Evolutionary conservation across 495 filamentous ascomycete genomes (phyloP).

Genomic region (Aspergillus mulundensis): DNA sequence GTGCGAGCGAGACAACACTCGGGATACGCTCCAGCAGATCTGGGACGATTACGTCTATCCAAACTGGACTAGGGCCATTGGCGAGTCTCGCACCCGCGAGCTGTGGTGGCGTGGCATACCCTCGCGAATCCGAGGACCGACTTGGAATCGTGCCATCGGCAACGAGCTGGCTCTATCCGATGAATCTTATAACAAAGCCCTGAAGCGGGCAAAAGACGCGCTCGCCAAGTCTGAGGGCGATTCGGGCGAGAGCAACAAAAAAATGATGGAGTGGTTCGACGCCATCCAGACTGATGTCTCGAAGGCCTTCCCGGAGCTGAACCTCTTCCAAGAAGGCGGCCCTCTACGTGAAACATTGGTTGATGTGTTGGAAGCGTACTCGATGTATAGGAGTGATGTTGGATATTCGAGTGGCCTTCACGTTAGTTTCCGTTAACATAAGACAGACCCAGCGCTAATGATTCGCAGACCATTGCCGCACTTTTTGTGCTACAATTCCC

Average conservation of each 20-base stretch:
- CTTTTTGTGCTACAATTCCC: constrained; percentile 82
- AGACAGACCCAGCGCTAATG: constrained; percentile 14
- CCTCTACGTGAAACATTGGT: constrained; percentile 72
- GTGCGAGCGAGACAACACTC: constrained; percentile 63
- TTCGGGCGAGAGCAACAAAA: constrained; percentile 43
- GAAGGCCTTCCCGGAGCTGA: constrained; percentile 72
- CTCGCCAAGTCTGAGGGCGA: constrained; percentile 47
- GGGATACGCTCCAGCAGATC: constrained; percentile 59
- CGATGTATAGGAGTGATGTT: constrained; percentile 91
- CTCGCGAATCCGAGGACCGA: constrained; percentile 68
- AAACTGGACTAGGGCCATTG: constrained; percentile 73
- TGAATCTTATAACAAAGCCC: constrained; percentile 71
- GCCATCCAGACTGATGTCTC: constrained; percentile 67
- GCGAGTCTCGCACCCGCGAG: constrained; percentile 73
- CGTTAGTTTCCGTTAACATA: constrained; percentile 12
- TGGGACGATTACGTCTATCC: constrained; percentile 89
- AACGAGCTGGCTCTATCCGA: constrained; percentile 80
- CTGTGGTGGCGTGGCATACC: constrained; percentile 94
- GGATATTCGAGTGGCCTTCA: constrained; percentile 87
- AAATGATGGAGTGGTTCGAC: constrained; percentile 58
- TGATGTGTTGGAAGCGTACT: constrained; percentile 83
- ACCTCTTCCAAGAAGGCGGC: constrained; percentile 73
- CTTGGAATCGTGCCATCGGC: constrained; percentile 85
- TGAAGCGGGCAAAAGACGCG: constrained; percentile 67
- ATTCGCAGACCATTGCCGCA: constrained; percentile 68